These are phyloP conservation scores for Ceratocystis ficicola DNA, from an alignment of 2,329 filamentous ascomycete species.

Conservation along the genomic window DNA sequence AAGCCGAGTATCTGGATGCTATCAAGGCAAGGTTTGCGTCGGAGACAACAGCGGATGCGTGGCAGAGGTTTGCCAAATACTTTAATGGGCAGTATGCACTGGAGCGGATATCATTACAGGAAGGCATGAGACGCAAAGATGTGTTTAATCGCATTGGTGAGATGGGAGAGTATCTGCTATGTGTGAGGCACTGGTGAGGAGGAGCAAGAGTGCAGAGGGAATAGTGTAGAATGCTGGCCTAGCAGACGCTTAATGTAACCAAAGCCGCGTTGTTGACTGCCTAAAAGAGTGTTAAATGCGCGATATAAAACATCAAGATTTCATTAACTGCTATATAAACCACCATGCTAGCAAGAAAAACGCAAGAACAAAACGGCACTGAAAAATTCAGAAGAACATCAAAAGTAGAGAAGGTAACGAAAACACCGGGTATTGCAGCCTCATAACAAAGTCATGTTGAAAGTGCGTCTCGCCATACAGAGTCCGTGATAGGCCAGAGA, in stretches of 20 bases:
- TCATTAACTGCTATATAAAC: slow-evolving; percentile 2
- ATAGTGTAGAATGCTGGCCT: too few species aligned
- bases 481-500: neutral
- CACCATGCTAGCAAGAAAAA: neutral
- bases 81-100: slow-evolving; percentile 77
- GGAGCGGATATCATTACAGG: slow-evolving; percentile 73
- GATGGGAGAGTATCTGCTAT: slow-evolving; percentile 57
- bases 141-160: slow-evolving; percentile 53
- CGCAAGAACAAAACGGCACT: neutral
- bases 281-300: neutral
- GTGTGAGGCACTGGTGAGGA: slow-evolving; percentile 55
- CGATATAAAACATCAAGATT: neutral
- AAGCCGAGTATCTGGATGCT: slow-evolving; percentile 59
- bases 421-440: slow-evolving; percentile 7
- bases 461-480: neutral
- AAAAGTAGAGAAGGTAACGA: neutral
- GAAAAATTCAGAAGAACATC: neutral
- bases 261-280: too few species aligned
- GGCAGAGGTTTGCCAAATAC: slow-evolving; percentile 67
- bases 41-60: slow-evolving; percentile 49
- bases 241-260: too few species aligned
- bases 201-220: neutral
- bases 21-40: slow-evolving; percentile 41
- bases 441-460: neutral
- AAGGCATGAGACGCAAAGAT: slow-evolving; percentile 77